Base-by-base conservation (phyloP, 2,329 filamentous ascomycete species). In the Aspergillus vadensis region DNA sequence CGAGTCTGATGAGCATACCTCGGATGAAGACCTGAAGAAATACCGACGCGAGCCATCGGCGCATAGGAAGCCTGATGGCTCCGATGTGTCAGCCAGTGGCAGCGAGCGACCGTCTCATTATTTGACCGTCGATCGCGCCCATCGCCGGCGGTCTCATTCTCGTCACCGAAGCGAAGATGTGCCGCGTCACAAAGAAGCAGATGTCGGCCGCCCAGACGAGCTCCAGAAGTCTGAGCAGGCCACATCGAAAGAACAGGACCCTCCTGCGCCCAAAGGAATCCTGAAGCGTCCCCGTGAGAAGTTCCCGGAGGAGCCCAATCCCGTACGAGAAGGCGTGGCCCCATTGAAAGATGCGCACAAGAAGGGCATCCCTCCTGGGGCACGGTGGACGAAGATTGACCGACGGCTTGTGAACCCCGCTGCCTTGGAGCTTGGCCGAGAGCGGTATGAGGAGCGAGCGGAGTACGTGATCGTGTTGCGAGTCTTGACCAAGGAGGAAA, bases 381-480 rank as follows among this genome's bases (percentile, higher is more conserved):
- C 93, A 36, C 86, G 92, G 57, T 97, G 93, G 93, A 97, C 93
- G 50, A 96, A 95, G 79, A 93, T 98, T 72, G 91, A 90, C 72
- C 87, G 93, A 59, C 88, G 89, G 66, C 84, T 96, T 58, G 93
- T 98, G 69, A 97, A 96, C 68, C 92, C 93, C 0, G 90, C 94
- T 67, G 92, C 93, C 0, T 79, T 98, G 50, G 90, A 91, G 60
- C 85, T 91, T 63, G 90, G 91, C n/a, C 91, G 95, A 69, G 93
- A 97, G 79, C 85, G 94, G 30, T 98, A 90, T 67, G 94, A 98
- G 76, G 91, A 96, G 69, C 86, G 92, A n/a, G 86, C 92, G 61
- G 92, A 97, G 71, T 96, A 92, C 75, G 92, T 98, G 61, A 97
- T 97, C 74, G 92, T 97, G 2, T 82, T 98, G 58, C 84, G 93